Evolutionary conservation across 805 yeast species (phyloP), one percentile per base, ranked within the genome.

Genomic region (Ogataea corticis): DNA sequence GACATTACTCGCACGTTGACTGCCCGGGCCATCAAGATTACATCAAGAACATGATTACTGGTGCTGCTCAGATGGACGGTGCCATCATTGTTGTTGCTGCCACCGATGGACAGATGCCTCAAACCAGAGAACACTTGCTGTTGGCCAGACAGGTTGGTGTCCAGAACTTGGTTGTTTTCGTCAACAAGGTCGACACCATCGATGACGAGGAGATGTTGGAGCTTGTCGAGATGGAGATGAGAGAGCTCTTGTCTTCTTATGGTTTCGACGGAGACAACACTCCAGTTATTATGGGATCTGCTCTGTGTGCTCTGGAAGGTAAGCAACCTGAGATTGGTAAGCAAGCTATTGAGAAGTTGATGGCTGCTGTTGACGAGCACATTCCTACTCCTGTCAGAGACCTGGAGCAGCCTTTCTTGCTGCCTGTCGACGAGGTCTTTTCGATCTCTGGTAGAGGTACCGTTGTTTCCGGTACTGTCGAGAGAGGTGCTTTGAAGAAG

Each of bases 11-110:
- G 60, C 97, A 91, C 70, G 96, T 91, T 58, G 98, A 91, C 79
- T 89, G 96, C 72, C 97, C 97, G 45, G 98, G 98, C 65, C 98
- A 92, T 81, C 94, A 96, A 56, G 98, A 92, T 79, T 92, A 91
- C 75, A 92, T 92, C 74, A 92, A 92, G 79, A 92, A 92, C 74
- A 92, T 92, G 98, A 92, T 92, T 71, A 89, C 97, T 57, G 98
- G 98, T 84, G 97, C 98, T 63, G 97, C 98, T 62, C 96, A 92
- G 72, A 91, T 91, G 97, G 98, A 92, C 71, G 97, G 98, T 79
- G 98, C 97, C 58, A 91, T 92, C 62, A 92, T 92, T 75, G 98
- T 92, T 52, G 98, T 94, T 70, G 99, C 98, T 65, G 99, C 99
- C 54, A 78, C 96, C 47, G 99, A 94, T 67, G 99, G 99, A 66